phyloP scores from a whole-genome alignment of 1,284 basidiomycete genomes.

The Schizophyllum commune region DNA sequence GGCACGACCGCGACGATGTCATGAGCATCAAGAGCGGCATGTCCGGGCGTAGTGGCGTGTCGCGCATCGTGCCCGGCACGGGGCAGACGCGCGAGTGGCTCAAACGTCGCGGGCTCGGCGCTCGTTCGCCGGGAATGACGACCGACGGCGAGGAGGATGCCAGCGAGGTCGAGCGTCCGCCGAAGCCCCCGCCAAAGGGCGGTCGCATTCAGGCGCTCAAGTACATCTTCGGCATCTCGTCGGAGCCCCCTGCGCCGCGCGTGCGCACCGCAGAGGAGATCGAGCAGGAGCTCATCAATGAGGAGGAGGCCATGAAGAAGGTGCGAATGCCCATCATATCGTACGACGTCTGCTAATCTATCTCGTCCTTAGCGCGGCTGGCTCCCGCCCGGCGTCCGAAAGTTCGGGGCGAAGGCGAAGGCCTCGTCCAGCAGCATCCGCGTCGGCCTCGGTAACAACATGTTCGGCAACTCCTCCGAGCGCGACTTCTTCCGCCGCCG shows the following conservation, averaged over 20 bases:
- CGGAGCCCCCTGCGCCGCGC: neutral
- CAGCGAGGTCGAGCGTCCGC: slow-evolving; percentile 8
- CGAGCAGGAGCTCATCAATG: neutral
- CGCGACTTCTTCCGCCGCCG: neutral
- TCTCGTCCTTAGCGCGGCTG: neutral
- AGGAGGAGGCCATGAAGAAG: slow-evolving; percentile 1
- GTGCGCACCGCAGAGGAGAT: neutral
- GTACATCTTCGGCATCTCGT: neutral
- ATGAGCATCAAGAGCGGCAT: slow-evolving; percentile 12
- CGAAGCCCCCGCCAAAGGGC: slow-evolving; percentile 3
- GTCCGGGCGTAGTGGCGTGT: slow-evolving; percentile 13
- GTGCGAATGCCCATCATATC: neutral
- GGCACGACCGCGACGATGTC: slow-evolving; percentile 14
- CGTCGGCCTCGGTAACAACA: neutral
- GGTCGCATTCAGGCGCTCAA: slow-evolving; percentile 3
- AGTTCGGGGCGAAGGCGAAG: neutral
- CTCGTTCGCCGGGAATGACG: neutral
- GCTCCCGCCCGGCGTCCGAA: neutral
- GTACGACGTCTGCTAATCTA: neutral
- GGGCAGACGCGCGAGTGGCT: slow-evolving; percentile 5
- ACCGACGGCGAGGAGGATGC: slow-evolving; percentile 4
- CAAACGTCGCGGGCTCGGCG: slow-evolving; percentile 1
- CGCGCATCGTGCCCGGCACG: slow-evolving; percentile 9
- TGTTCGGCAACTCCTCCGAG: neutral
- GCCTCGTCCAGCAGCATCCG: neutral